phyloP scores from a whole-genome alignment of 805 yeast species.

The Lipomyces yamadae region DNA sequence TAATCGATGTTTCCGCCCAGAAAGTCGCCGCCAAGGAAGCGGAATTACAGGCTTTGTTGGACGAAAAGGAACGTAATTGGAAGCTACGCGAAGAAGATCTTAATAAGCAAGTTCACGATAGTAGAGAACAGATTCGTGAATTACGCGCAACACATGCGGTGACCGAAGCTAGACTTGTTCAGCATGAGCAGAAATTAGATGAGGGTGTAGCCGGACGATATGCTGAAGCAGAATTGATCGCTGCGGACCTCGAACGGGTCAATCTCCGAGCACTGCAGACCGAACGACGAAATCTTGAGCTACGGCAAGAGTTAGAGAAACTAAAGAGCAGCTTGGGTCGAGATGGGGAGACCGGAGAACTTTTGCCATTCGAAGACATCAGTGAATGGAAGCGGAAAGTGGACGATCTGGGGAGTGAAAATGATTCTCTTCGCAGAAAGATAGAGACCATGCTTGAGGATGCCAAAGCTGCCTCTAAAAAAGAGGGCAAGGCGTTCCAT shows the following conservation, averaged over 20 bases:
- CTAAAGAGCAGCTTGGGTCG: slow-evolving; percentile 37
- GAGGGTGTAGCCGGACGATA: slow-evolving; percentile 40
- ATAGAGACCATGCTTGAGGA: slow-evolving; percentile 29
- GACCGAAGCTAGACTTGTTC: slow-evolving; percentile 58
- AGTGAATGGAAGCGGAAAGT: slow-evolving; percentile 52
- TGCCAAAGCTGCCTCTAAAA: slow-evolving; percentile 21
- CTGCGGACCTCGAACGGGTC: slow-evolving; percentile 73
- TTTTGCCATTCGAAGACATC: slow-evolving; percentile 37
- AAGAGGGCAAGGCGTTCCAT: slow-evolving; percentile 8
- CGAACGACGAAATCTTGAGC: slow-evolving; percentile 76
- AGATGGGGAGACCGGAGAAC: slow-evolving; percentile 40
- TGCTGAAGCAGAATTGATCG: slow-evolving; percentile 63
- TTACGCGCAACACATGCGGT: slow-evolving; percentile 68
- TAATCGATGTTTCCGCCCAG: slow-evolving; percentile 59
- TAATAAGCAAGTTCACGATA: slow-evolving; percentile 56
- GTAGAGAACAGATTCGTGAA: slow-evolving; percentile 64
- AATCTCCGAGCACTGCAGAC: slow-evolving; percentile 70
- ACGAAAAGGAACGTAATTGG: slow-evolving; percentile 79
- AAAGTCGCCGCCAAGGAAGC: slow-evolving; percentile 72
- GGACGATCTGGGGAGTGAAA: slow-evolving; percentile 54
- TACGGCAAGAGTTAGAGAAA: slow-evolving; percentile 68
- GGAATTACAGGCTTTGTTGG: slow-evolving; percentile 67
- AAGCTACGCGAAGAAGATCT: slow-evolving; percentile 58
- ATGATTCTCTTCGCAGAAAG: slow-evolving; percentile 31
- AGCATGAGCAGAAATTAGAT: slow-evolving; percentile 31